Evolutionary conservation across 352 stramenopile species (phyloP), one percentile per base, ranked within the genome.

Genomic region (Globisporangium alternatum): DNA sequence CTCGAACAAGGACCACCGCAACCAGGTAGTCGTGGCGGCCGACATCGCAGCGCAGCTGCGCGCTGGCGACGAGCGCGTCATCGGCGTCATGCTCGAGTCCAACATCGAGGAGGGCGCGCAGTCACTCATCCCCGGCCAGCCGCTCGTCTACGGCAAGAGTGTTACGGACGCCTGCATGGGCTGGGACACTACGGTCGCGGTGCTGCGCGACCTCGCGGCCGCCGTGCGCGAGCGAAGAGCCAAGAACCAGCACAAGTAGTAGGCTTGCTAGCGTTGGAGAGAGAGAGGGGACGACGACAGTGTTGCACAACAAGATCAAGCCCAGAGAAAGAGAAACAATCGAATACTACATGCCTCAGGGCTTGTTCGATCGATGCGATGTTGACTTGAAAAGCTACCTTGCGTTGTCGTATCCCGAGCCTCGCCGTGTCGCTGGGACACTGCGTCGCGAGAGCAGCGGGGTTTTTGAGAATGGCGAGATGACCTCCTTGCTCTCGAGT

Each of bases 151-250:
- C 72, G 89, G 89, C 69, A 92, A 96, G 80, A 96, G 88, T 63
- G 83, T 97, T 58, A 97, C 89, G 31, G 89, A 97, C 61, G 89
- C 89, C 9, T 97, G 89, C 78, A 94, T 97, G 74, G 72, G 86
- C 67, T 95, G 89, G 83, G 88, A 94, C 49, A 86, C 72, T 47
- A 93, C 85, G 5, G 68, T 88, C 35, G 64, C 85, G 60, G 83
- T 94, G 61, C 71, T 96, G 66, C 68, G 78, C 22, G 77, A 90
- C 52, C 71, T 96, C 48, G 88, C 88, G 48, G 80, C 74, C 44
- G 85, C 88, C 41, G 88, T 95, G 64, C 83, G 82, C 44, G 80
- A 90, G 56, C 86, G 88, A 60, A 76, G 86, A 63, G 74, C 62
- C 53, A 83, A 88, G 68, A 78, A 77, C 25, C 65, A 81, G 59